Percentiles rank a stretch among this genome's conserved stretches.
These are phyloP conservation scores for Oligophagozyma castellii DNA, from an alignment of 1,139 yeast genomes.

Conservation along the genomic window DNA sequence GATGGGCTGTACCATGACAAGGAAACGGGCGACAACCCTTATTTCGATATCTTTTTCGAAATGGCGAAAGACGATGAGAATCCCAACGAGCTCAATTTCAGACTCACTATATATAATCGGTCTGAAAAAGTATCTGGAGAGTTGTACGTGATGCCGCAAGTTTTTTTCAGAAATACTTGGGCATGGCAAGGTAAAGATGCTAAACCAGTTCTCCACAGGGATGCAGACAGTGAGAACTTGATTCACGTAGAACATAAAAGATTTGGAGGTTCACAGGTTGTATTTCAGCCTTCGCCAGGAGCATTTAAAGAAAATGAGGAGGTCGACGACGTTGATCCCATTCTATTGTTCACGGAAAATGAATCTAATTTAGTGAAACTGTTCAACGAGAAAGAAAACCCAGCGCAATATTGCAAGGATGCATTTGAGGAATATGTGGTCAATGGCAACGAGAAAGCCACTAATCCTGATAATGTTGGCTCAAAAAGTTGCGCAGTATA, in stretches of 20 bases:
- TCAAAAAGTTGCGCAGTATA: conserved; percentile 77
- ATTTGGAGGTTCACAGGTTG: conserved; percentile 57
- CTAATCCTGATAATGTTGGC: conserved; percentile 59
- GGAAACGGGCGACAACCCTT: conserved; percentile 57
- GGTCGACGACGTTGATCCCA: conserved; percentile 40
- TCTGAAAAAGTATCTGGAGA: conserved; percentile 69
- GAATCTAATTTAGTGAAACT: conserved; percentile 66
- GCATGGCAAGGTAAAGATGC: conserved; percentile 53
- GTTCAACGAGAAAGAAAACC: conserved; percentile 47
- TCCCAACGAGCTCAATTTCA: conserved; percentile 66
- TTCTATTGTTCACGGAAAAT: conserved; percentile 72
- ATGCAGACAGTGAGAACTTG: conserved; percentile 29
- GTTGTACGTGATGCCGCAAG: conserved; percentile 73
- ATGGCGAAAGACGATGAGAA: conserved; percentile 81
- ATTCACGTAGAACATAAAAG: conserved; percentile 55
- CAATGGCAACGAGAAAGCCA: conserved; percentile 41
- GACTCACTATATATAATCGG: conserved; percentile 84
- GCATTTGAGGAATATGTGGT: conserved; percentile 81
- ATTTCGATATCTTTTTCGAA: conserved; percentile 84
- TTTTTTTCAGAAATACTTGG: conserved; percentile 87
- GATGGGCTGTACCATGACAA: conserved; percentile 20
- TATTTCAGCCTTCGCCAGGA: conserved; percentile 88
- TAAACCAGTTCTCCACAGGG: conserved; percentile 41
- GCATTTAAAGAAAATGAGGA: conserved; percentile 16
- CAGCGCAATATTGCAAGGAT: conserved; percentile 55